Percentiles rank a stretch among this genome's conserved stretches.
Evolutionary conservation across 495 filamentous ascomycete species (phyloP).

Genomic region (Hyphodiscus hymeniophilus): DNA sequence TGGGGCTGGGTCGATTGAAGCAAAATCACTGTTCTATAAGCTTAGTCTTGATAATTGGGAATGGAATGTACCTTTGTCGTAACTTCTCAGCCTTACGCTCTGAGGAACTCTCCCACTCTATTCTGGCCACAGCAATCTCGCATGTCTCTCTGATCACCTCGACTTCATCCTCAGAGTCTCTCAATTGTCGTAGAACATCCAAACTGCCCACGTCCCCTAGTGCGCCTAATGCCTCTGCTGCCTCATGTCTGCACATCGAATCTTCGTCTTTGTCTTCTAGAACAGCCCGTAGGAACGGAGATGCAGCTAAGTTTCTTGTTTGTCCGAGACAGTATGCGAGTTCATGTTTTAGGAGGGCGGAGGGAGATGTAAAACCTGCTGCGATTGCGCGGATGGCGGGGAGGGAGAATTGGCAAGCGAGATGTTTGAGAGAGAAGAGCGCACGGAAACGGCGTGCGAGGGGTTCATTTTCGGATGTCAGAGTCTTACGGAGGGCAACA

Average conservation of each 20-base stretch:
- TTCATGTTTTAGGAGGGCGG: slow-evolving; percentile 87
- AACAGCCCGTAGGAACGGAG: slow-evolving; percentile 66
- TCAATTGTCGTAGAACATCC: slow-evolving; percentile 58
- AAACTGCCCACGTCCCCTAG: slow-evolving; percentile 67
- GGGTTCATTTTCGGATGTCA: slow-evolving; percentile 68
- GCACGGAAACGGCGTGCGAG: slow-evolving; percentile 91
- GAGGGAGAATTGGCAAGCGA: slow-evolving; percentile 62
- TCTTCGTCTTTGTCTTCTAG: slow-evolving; percentile 74
- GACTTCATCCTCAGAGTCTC: slow-evolving; percentile 61
- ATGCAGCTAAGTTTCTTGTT: slow-evolving; percentile 64
- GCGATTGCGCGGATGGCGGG: slow-evolving; percentile 89
- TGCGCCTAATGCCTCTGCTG: slow-evolving; percentile 89
- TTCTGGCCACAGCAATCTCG: slow-evolving; percentile 89
- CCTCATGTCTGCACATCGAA: slow-evolving; percentile 93
- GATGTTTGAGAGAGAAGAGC: slow-evolving; percentile 93
- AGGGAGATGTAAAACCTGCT: slow-evolving; percentile 74
- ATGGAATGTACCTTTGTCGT: slow-evolving; percentile 56
- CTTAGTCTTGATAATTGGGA: not conserved
- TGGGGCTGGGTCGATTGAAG: slow-evolving; percentile 92
- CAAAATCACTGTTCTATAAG: slow-evolving; percentile 62
- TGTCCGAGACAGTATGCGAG: slow-evolving; percentile 96
- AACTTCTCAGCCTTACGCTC: slow-evolving; percentile 64
- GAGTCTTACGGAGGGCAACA: slow-evolving; percentile 47
- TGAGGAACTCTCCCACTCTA: slow-evolving; percentile 83
- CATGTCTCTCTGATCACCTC: slow-evolving; percentile 90